A percentile compares a stretch with the other conserved stretches of the same genome.
Conservation (phyloP, 2,329 filamentous ascomycete species). For the Capronia americana region DNA sequence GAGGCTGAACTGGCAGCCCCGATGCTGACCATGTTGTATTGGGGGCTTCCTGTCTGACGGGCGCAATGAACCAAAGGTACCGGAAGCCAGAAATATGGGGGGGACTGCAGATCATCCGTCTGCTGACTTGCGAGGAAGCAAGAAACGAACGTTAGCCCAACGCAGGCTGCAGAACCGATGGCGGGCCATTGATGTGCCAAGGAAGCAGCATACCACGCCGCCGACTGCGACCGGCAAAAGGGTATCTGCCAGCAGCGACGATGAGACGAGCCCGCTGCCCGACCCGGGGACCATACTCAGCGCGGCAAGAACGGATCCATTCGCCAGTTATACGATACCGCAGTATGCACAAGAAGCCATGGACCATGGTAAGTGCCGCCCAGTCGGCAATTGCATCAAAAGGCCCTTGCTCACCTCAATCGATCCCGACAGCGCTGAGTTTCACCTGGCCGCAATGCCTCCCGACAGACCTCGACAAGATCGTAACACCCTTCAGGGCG, state of each 20-base stretch:
- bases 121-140: slow-evolving; percentile 4
- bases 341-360: slow-evolving; percentile 16
- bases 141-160: slow-evolving; percentile 1
- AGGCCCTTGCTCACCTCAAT: neutral
- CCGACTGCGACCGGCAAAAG: neutral
- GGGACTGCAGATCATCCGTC: slow-evolving; percentile 1
- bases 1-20: neutral
- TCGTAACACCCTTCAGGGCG: slow-evolving; percentile 5
- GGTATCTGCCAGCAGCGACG: neutral
- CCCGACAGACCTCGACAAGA: slow-evolving; percentile 5
- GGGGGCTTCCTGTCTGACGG: neutral
- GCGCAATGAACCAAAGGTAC: slow-evolving; percentile 8
- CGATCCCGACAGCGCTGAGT: slow-evolving; percentile 2
- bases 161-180: slow-evolving; percentile 11
- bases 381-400: neutral
- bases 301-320: slow-evolving; percentile 11
- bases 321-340: slow-evolving; percentile 10
- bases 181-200: slow-evolving; percentile 6
- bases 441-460: slow-evolving; percentile 20
- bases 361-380: slow-evolving; percentile 16
- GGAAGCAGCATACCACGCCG: neutral
- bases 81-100: neutral
- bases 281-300: slow-evolving; percentile 1
- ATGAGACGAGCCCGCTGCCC: neutral
- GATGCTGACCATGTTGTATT: neutral